phyloP scores from a whole-genome alignment of 495 filamentous ascomycete species.

The Tetracladium setigerum region DNA sequence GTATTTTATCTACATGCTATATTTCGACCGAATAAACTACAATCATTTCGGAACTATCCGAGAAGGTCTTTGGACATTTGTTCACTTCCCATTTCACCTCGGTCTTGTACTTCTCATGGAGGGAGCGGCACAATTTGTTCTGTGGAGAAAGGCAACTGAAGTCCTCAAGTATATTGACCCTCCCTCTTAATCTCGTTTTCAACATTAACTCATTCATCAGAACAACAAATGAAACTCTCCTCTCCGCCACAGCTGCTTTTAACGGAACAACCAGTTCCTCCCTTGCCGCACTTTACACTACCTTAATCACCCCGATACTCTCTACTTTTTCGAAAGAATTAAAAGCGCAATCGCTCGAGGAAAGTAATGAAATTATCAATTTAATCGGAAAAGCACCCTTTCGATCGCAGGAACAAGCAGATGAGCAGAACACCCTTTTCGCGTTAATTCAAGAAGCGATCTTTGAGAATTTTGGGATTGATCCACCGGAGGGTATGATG shows the following conservation, averaged over 20 bases:
- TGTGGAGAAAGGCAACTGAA: conserved; percentile 15
- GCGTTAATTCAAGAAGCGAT: conserved; percentile 23
- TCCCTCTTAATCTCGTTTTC: neutral
- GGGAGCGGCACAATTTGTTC: conserved; percentile 35
- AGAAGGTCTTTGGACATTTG: conserved; percentile 56
- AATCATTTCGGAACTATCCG: conserved; percentile 43
- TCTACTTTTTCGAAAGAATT: conserved; percentile 12
- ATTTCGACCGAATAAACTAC: conserved; percentile 51
- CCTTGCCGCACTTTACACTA: conserved; percentile 9
- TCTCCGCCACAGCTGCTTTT: neutral
- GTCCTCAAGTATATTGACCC: neutral
- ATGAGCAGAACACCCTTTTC: conserved; percentile 15
- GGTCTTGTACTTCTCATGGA: conserved; percentile 53
- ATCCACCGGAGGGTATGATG: conserved; percentile 20
- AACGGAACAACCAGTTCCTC: neutral
- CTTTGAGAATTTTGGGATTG: conserved; percentile 24
- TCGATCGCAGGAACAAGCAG: conserved; percentile 1
- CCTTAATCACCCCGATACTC: neutral
- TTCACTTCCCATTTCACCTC: conserved; percentile 64
- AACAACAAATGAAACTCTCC: neutral
- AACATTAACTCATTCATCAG: neutral
- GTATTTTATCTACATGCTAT: conserved; percentile 63
- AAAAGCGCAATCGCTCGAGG: neutral
- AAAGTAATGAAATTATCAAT: conserved; percentile 3
- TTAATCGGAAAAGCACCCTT: conserved; percentile 3